Evolutionary conservation across 2,329 filamentous ascomycete species (phyloP), one percentile per base, ranked within the genome.

Genomic region (Elsinoe arachidis): DNA sequence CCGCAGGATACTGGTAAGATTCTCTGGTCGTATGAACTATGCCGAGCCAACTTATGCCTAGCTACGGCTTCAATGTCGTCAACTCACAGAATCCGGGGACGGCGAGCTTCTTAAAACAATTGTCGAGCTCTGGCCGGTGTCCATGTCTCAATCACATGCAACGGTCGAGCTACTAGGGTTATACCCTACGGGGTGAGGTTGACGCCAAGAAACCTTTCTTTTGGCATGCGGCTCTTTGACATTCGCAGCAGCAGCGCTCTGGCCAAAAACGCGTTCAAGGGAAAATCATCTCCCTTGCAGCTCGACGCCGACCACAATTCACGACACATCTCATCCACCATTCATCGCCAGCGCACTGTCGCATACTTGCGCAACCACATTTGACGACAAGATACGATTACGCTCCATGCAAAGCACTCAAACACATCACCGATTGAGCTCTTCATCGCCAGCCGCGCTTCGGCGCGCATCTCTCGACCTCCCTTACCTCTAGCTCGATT

Each of bases 251-350:
- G 17, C 49, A 26, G 34, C 49, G 26, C 26, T 7, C 26, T 5
- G 26, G 3, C 26, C 26, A 15, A 35, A 35, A 53, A 53, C 49
- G 49, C 49, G 49, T 53, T 53, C 26, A 53, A 38, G 49, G 49
- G 49, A 53, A 53, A 53, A 37, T 53, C 49, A 19, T 53, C 49
- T 46, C 49, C 49, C 49, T 53, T 53, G 49, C 33, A 53, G 49
- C 49, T 53, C 19, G 15, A 35, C 49, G 15, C 33, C 12, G 17
- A 53, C 19, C 33, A 35, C 33, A 15, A 53, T 39, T 21, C 26
- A 37, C 33, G 33, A 34, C 26, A 19, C 26, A 35, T 14, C 11
- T 30, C 14, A 17, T 51, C 30, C 46, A 34, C 15, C 46, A 51
- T 37, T 51, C 46, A 51, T 34, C 46, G 34, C 33, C 30, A 15